Percentiles rank a stretch among this genome's conserved stretches.
Conservation (phyloP, 352 stramenopile genomes). For the Lagenidium sp. region DNA sequence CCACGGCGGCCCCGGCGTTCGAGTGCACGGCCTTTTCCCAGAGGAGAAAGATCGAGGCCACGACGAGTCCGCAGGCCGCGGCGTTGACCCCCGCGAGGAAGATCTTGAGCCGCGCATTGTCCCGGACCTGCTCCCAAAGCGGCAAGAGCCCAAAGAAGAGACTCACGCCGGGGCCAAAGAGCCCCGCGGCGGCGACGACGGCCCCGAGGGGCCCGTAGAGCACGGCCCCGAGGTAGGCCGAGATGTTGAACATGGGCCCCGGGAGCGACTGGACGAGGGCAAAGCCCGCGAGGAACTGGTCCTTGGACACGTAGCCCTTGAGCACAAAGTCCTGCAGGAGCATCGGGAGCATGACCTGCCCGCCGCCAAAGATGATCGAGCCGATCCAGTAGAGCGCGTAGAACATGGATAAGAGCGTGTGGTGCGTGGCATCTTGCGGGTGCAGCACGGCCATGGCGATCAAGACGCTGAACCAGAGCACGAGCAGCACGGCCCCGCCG, state of each 20-base stretch:
- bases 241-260: slow-evolving; percentile 94
- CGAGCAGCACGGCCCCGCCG: slow-evolving; percentile 62
- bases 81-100: slow-evolving; percentile 88
- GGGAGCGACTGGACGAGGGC: slow-evolving; percentile 90
- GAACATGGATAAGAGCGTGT: slow-evolving; percentile 61
- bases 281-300: slow-evolving; percentile 91
- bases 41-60: slow-evolving; percentile 85
- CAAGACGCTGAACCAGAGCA: slow-evolving; percentile 72
- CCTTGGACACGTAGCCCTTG: slow-evolving; percentile 86
- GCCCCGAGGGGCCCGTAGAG: slow-evolving; percentile 82
- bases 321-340: slow-evolving; percentile 75
- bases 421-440: slow-evolving; percentile 24
- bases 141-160: slow-evolving; percentile 89
- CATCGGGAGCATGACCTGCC: slow-evolving; percentile 91
- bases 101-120: slow-evolving; percentile 79
- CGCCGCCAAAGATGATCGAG: slow-evolving; percentile 93
- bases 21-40: slow-evolving; percentile 79
- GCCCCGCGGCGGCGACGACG: slow-evolving; percentile 77
- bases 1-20: slow-evolving; percentile 80
- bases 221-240: slow-evolving; percentile 86
- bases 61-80: slow-evolving; percentile 85
- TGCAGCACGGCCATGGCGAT: slow-evolving; percentile 40
- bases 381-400: slow-evolving; percentile 93
- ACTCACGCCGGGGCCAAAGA: slow-evolving; percentile 90
- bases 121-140: slow-evolving; percentile 88